These are phyloP conservation scores for Atkinsonella hypoxylon DNA, from an alignment of 2,329 filamentous ascomycete species.

Conservation along the genomic window DNA sequence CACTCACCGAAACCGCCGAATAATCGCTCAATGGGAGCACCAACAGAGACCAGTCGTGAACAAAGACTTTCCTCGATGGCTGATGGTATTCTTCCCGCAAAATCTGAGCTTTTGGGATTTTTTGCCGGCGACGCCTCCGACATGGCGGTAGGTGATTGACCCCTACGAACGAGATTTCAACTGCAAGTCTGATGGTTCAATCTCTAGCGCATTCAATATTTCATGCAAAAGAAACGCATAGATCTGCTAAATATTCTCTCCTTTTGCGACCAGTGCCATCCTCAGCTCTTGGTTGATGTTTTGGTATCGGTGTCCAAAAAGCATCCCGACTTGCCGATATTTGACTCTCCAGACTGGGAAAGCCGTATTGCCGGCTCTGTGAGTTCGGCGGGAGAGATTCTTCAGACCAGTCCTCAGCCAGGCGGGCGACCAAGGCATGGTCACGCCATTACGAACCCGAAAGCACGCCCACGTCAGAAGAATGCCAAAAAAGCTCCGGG, in stretches of 20 bases:
- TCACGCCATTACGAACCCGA: conserved; percentile 16
- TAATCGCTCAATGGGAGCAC: conserved; percentile 8
- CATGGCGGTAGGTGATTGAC: conserved; percentile 19
- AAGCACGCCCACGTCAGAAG: conserved; percentile 19
- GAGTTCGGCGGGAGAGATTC: neutral
- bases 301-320: conserved; percentile 30
- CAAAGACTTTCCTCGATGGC: conserved; percentile 22
- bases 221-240: conserved; percentile 22
- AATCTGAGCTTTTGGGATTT: conserved; percentile 27
- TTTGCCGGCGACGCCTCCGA: conserved; percentile 21
- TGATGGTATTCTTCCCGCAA: conserved; percentile 20
- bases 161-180: neutral
- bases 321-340: conserved; percentile 30
- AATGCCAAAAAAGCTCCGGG: conserved; percentile 22
- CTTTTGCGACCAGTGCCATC: conserved; percentile 28
- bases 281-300: conserved; percentile 28
- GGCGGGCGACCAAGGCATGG: conserved; percentile 18
- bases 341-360: conserved; percentile 29
- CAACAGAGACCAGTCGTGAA: conserved; percentile 19
- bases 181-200: neutral
- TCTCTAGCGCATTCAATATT: conserved; percentile 26
- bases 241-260: conserved; percentile 29
- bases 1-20: conserved; percentile 3
- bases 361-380: conserved; percentile 4
- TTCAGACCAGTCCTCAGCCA: conserved; percentile 5